phyloP scores from a whole-genome alignment of 2,329 filamentous ascomycete species.

The Epichloe sibirici region DNA sequence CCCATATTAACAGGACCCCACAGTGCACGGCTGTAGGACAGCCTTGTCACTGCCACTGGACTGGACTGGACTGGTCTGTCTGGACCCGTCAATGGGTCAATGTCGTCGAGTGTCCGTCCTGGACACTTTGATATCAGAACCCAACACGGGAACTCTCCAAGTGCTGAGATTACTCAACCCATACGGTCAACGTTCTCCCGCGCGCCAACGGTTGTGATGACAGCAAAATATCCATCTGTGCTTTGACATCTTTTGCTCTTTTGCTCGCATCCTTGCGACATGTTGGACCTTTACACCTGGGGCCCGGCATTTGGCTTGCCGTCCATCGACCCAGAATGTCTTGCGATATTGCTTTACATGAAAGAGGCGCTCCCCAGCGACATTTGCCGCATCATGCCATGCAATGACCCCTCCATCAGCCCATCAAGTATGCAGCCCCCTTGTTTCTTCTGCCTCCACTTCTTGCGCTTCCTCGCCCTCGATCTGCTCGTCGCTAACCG shows the following conservation, averaged over 20 bases:
- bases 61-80: no score
- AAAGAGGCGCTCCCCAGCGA: conserved; percentile 46
- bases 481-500: conserved; percentile 10
- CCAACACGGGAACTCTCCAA: neutral
- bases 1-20: no score
- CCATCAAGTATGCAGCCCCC: conserved; percentile 47
- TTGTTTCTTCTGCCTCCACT: neutral
- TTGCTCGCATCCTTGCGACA: conserved; percentile 7
- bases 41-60: no score
- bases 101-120: neutral
- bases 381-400: conserved; percentile 58
- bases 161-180: neutral
- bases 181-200: neutral
- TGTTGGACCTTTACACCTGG: conserved; percentile 70
- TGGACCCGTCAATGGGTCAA: no score
- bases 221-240: neutral
- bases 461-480: neutral
- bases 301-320: conserved; percentile 79
- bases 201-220: neutral
- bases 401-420: conserved; percentile 58
- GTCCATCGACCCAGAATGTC: conserved; percentile 84
- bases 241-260: neutral
- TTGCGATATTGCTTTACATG: conserved; percentile 71
- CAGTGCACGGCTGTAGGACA: no score
- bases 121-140: neutral